phyloP scores from a whole-genome alignment of 192 early-diverging fungal species.

The Gonapodya sp. region DNA sequence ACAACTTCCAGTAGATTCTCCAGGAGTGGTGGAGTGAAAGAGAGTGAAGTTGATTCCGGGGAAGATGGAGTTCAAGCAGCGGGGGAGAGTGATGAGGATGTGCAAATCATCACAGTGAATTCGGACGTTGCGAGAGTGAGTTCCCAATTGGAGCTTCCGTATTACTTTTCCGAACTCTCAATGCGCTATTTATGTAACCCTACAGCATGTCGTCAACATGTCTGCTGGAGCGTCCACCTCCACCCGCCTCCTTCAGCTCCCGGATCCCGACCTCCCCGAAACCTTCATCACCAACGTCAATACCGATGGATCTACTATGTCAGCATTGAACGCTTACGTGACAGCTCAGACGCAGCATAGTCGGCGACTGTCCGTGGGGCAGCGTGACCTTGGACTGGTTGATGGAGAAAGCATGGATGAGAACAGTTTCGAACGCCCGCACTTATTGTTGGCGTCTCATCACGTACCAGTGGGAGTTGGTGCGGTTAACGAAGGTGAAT shows the following conservation, averaged over 20 bases:
- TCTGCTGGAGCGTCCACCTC: neutral
- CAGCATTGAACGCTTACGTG: neutral
- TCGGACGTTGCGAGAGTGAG: slow-evolving; percentile 1
- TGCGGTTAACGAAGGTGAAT: too few relatives aligned
- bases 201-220: neutral
- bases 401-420: too few relatives aligned
- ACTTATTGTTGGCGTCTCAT: too few relatives aligned
- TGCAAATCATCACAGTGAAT: neutral
- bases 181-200: neutral
- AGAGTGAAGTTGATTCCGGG: neutral
- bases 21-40: too few relatives aligned
- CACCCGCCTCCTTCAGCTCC: neutral
- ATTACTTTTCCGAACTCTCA: too few relatives aligned
- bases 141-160: neutral
- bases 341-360: neutral
- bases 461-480: too few relatives aligned
- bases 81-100: neutral
- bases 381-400: too few relatives aligned
- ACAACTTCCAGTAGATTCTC: too few relatives aligned
- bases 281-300: neutral
- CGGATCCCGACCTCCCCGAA: neutral
- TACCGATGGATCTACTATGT: neutral
- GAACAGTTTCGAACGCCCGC: too few relatives aligned
- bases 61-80: neutral
- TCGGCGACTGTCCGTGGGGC: too few relatives aligned